Evolutionary conservation across 768 basidiomycete genomes (phyloP), one percentile per base, ranked within the genome.

Genomic region (Pisolithus orientalis): DNA sequence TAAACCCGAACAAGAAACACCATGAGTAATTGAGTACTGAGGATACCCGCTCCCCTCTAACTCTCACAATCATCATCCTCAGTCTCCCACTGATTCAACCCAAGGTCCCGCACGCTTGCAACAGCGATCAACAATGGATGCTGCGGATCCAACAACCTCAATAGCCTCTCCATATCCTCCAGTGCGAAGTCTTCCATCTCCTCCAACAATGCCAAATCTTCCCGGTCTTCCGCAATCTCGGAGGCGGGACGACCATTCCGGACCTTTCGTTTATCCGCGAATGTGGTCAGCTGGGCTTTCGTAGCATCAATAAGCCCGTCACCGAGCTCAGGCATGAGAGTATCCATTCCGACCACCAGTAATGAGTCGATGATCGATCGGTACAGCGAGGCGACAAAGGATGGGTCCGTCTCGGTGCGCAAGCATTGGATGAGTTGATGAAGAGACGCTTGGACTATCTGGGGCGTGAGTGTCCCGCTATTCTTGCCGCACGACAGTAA

Each of bases 181-280:
- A 90, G 63, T 58, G 82, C 85, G 61, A 85, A 89, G 51, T 87
- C 87, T 64, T 90, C 89, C 70, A 90, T 83, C 73, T 92, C 88
- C 65, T 91, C 87, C 38, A 87, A 62, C 49, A 90, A 64, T 64
- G 78, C 79, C 57, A 87, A 67, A 56, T 90, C 87, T 55, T 90
- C 86, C 52, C 72, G 70, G 47, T 89, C 85, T 50, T 82, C 78
- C 51, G 73, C 72, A 42, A 61, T 50, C 49, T 63, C 67, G 16
- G 50, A 48, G 17, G 63, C 59, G 13, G 67, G 67, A 16, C 74
- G 59, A 52, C 73, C 66, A 5, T 75, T 65, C 21, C 88, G 76
- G 3, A 74, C 65, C 55, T 82, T 82, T 24, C 89, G 79, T 57
- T 75, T 75, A 38, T 90, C 87, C 0, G 88, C 89, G 14, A 92